Base-by-base conservation (phyloP, 1,284 basidiomycete species). In the Hymenochaete sp. region DNA sequence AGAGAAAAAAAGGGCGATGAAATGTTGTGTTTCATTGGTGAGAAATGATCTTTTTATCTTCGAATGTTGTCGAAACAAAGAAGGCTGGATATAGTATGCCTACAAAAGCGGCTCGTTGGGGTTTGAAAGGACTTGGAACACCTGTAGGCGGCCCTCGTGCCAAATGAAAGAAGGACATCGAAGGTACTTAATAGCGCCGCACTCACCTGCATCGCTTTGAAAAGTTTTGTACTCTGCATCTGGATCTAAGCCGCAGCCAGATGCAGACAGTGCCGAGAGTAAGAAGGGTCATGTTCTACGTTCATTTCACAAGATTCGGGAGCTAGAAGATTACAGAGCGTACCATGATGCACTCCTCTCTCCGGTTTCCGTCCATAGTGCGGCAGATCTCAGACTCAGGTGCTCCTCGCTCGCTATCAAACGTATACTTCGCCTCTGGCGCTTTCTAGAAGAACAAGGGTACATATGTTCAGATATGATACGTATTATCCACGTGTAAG, bases 181-280 rank as follows among this genome's bases (percentile, higher is more conserved):
- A n/a, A n/a, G n/a, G n/a, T n/a, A n/a, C n/a, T n/a, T n/a, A n/a
- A n/a, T n/a, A n/a, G n/a, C n/a, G n/a, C n/a, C 9, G 46, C 3
- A 58, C 71, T 44, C 52, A 78, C 78, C 73, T 87, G 85, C 84
- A 90, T 88, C 45, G 80, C 76, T 60, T 76, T 70, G 62, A 89
- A 87, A 46, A 88, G 59, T 42, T 70, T 66, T 53, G 72, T 82
- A 19, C 79, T 77, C 45, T 78, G 70, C 76, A 86, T 76, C 57
- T 73, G 71, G 49, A 85, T 58, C 83, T 88, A n/a, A n/a, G n/a
- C n/a, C n/a, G 56, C 42, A 25, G 10, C 14, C 38, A 26, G 22
- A 26, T 7, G 24, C n/a, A 16, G 24, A 39, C 38, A n/a, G 38
- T 13, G 22, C 13, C 14, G 24, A 2, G 13, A 22, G 24, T 24